phyloP scores from a whole-genome alignment of 2,329 filamentous ascomycete species.

The Capronia americana region DNA sequence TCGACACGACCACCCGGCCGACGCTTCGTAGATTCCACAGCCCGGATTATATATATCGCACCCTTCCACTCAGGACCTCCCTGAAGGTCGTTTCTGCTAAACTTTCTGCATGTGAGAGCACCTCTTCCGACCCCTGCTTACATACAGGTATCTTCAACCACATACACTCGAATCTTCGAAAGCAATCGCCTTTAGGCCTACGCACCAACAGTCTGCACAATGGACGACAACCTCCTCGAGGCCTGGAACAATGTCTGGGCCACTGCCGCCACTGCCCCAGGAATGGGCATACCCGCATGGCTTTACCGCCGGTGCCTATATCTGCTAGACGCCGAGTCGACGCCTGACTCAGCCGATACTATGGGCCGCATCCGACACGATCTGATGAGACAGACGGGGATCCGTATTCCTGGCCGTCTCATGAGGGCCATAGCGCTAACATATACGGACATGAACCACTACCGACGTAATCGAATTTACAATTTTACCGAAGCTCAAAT shows the following conservation, averaged over 20 bases:
- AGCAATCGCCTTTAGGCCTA: not conserved
- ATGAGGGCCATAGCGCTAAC: not conserved
- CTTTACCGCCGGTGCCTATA: constrained; percentile 8
- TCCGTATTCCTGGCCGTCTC: constrained; percentile 1
- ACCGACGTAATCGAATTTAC: not conserved
- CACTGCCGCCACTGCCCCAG: not conserved
- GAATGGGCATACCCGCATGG: constrained; percentile 8
- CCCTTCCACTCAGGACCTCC: not conserved
- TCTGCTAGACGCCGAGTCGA: constrained; percentile 8
- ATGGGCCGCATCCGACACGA: not conserved
- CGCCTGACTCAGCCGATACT: not conserved
- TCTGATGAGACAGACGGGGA: constrained; percentile 1
- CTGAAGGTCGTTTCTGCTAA: not conserved
- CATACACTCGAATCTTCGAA: not conserved
- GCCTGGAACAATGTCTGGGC: not conserved
- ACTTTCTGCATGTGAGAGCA: not conserved
- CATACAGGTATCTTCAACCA: not conserved
- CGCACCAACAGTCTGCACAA: not conserved
- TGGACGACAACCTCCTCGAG: not conserved
- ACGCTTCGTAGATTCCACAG: not conserved
- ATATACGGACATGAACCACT: not conserved
- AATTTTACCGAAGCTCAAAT: constrained; percentile 14
- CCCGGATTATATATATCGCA: not conserved
- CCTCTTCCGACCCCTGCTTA: not conserved
- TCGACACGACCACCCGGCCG: not conserved